Percentiles rank a stretch among this genome's conserved stretches.
Conservation (phyloP, 352 stramenopile species). For the Phytophthora gonapodyides region DNA sequence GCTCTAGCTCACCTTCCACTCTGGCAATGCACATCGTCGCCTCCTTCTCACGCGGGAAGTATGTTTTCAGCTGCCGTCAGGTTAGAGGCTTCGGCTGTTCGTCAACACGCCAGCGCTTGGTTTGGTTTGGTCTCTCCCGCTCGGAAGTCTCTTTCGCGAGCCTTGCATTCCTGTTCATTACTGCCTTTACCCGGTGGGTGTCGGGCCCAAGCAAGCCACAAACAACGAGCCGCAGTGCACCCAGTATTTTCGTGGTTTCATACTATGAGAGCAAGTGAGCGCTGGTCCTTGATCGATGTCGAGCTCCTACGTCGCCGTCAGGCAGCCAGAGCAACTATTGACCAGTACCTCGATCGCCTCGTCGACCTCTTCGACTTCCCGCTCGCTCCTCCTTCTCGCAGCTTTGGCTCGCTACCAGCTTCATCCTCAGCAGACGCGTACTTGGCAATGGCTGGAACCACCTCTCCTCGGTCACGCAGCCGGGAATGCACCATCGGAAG, state of each 20-base stretch:
- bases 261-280: slow-evolving; percentile 34
- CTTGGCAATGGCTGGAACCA: slow-evolving; percentile 17
- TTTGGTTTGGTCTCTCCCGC: slow-evolving; percentile 21
- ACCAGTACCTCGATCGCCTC: slow-evolving; percentile 43
- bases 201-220: background rate
- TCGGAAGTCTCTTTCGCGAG: slow-evolving; percentile 19
- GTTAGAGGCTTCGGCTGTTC: slow-evolving; percentile 2
- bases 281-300: slow-evolving; percentile 44
- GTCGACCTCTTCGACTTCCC: slow-evolving; percentile 54
- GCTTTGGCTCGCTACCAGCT: background rate
- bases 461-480: slow-evolving; percentile 4
- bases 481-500: slow-evolving; percentile 9
- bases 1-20: background rate
- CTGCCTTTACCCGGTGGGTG: slow-evolving; percentile 9
- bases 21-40: no score
- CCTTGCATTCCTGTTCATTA: slow-evolving; percentile 9
- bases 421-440: slow-evolving; percentile 15
- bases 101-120: background rate
- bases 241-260: slow-evolving; percentile 3
- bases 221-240: background rate
- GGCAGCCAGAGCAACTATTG: slow-evolving; percentile 25
- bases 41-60: slow-evolving; percentile 10
- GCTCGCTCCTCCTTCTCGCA: slow-evolving; percentile 18
- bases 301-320: slow-evolving; percentile 31
- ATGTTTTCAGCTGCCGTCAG: slow-evolving; percentile 2